These are phyloP conservation scores for Grigorovia humatica DNA, from an alignment of 805 yeast genomes.

Conservation along the genomic window DNA sequence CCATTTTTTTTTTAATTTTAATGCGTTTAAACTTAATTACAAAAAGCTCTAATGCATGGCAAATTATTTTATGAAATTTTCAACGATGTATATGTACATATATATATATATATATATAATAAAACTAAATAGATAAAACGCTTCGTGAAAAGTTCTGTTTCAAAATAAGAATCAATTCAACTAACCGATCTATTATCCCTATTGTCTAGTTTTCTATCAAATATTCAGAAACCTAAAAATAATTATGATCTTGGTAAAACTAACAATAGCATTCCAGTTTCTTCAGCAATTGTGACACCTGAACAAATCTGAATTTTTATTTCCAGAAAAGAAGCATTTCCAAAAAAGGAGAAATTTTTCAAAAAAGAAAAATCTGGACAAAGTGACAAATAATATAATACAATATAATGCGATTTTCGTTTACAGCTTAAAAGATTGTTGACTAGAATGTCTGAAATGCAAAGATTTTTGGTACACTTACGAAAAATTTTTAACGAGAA, in stretches of 20 bases:
- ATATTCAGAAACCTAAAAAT: no score
- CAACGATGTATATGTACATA: neutral
- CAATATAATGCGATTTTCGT: neutral
- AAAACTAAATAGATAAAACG: neutral
- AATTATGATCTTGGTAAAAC: neutral
- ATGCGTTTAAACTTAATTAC: neutral
- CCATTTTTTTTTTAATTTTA: neutral
- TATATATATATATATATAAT: neutral
- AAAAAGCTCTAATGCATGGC: neutral
- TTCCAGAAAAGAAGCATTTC: neutral
- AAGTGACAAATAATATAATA: neutral
- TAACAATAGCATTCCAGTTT: neutral
- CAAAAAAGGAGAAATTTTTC: neutral
- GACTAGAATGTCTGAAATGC: neutral
- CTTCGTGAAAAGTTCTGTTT: neutral
- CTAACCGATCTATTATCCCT: neutral
- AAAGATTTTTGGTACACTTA: neutral
- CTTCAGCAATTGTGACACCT: neutral
- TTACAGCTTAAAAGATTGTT: neutral
- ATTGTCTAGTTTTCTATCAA: no score
- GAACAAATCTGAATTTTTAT: neutral
- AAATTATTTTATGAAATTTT: neutral
- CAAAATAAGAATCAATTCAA: neutral
- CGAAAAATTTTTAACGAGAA: no score
- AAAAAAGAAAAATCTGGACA: neutral